Evolutionary conservation across 108 stramenopile genomes (phyloP), one percentile per base, ranked within the genome.

Genomic region (Poteriospumella lacustris): DNA sequence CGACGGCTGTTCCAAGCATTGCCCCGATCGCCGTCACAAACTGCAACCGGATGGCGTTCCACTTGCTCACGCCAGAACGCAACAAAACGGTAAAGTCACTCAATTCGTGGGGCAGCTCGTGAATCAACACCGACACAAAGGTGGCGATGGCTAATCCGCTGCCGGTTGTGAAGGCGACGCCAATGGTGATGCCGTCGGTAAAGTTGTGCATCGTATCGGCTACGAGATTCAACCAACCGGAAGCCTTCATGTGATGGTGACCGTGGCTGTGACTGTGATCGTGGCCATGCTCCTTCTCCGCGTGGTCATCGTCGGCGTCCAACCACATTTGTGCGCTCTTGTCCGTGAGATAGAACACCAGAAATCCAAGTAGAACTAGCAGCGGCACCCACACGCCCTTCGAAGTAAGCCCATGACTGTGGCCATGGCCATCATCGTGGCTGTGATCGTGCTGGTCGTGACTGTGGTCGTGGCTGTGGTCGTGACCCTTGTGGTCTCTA

Each of bases 61-160:
- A 81, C 59, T 90, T 86, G 43, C 83, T 85, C 64, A 88, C 85
- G 2, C 93, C 93, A 56, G 81, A 85, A 69, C 85, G 87, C 0
- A 92, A 84, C 75, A 94, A 81, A 69, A 91, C 89, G 29, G 89
- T 87, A 80, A 89, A 94, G 79, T 94, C 92, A 9, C 93, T 91
- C 39, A 94, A 58, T 69, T 94, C 93, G 76, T 94, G 93, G 28
- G 93, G 93, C 56, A 94, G 85, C 83, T 94, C 93, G 67, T 94
- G 93, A 59, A 94, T 85, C 42, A 92, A 59, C n/a, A 94, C 86
- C 1, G 91, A 90, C 26, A 92, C 58, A 0, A 91, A 85, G 39
- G 91, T 77, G 81, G 81, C 64, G 90, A 39, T 42, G 90, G 82
- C 84, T 28, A 85, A 72, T 39, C 79, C 82, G 26, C 70, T 34